Evolutionary conservation across 2,329 filamentous ascomycete genomes (phyloP), one percentile per base, ranked within the genome.

Genomic region (Paraconiothyrium sp.): DNA sequence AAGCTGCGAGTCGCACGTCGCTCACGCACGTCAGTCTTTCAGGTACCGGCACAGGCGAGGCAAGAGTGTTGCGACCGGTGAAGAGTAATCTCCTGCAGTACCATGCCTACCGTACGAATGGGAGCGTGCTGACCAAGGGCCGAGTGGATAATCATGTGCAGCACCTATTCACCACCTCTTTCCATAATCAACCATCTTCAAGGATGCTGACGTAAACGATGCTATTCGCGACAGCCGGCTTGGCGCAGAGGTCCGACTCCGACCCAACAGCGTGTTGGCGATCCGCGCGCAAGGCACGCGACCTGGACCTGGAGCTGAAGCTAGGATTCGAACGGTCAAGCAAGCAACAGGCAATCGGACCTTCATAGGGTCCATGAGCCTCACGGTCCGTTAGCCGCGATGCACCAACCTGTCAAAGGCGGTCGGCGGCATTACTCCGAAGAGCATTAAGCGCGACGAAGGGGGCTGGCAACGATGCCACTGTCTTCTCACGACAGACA

Each of bases 341-440:
- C 46, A 48, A 16, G 24, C 7, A 48, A 16, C 14, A 16, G 20
- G 30, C 20, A 32, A 30, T 11, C 32, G 32, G 34, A 39, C 49
- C 49, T 52, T n/a, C 34, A 39, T 34, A 10, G 49, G 30, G 34
- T 41, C 49, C 49, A 32, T 52, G 49, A 52, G 34, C 34, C 49
- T 52, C 49, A 50, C 48, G 48, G 32, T 16, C 48, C 48, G 48
- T n/a, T 41, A 51, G 9, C 48, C 32, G 48, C 48, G 48, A 27
- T 51, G 32, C 48, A 51, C 22, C 32, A 51, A 14, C 24, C 47
- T 16, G 47, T 22, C 39, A 41, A 51, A 14, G 48, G 32, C 20
- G 13, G 32, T 52, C 49, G 49, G 49, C 16, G 11, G 3, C 11
- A 52, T 52, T 27, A 14, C 34, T 10, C 49, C 49, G 49, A 39